Evolutionary conservation across 257 asterid genomes (phyloP).

Genomic region (Eucommia ulmoides): DNA sequence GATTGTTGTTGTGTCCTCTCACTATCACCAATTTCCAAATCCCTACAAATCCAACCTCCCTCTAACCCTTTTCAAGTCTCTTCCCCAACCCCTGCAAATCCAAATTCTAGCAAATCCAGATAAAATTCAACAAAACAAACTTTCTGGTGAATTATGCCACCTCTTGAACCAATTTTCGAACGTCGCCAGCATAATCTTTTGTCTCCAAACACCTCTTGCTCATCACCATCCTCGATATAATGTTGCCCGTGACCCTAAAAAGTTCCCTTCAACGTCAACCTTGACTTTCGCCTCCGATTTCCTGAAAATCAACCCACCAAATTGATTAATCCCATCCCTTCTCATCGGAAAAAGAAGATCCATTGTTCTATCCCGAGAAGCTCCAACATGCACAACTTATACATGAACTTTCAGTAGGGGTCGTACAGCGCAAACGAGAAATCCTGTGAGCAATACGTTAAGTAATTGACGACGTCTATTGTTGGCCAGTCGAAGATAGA

Average conservation of each 20-base stretch:
- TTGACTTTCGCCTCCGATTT: not conserved
- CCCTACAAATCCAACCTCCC: slow-evolving; percentile 46
- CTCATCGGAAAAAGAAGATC: not conserved
- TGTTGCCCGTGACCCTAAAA: not conserved
- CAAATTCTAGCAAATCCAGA: not conserved
- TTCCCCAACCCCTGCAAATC: not conserved
- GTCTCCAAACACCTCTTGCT: not conserved
- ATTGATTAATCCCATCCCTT: not conserved
- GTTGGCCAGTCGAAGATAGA: not conserved
- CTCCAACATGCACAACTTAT: not conserved
- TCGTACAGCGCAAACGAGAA: not conserved
- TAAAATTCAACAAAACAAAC: not conserved
- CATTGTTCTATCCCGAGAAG: not conserved
- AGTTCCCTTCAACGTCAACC: not conserved
- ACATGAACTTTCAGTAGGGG: not conserved
- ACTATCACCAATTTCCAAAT: too few relatives aligned
- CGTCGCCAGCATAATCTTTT: not conserved
- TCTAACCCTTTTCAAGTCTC: too few relatives aligned
- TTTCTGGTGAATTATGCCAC: not conserved
- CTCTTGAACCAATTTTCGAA: not conserved
- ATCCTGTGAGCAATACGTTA: not conserved
- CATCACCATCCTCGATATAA: not conserved
- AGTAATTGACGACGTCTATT: not conserved
- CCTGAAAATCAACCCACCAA: not conserved
- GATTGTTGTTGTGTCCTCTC: too few relatives aligned